These are phyloP conservation scores for Nidularia pulvinata DNA, from an alignment of 768 basidiomycete genomes.

Conservation along the genomic window DNA sequence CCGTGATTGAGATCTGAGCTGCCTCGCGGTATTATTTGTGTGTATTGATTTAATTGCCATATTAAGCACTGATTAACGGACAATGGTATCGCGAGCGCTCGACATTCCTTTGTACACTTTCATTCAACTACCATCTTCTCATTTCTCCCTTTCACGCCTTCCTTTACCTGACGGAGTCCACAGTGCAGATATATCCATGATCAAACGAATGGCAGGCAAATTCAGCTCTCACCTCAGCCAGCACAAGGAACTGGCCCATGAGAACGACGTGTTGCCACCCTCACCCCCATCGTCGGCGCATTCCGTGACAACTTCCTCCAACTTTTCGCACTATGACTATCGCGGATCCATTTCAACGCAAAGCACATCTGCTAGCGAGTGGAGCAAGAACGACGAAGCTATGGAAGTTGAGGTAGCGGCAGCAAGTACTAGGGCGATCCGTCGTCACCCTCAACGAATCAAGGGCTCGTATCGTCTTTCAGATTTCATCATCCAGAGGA, in stretches of 20 bases:
- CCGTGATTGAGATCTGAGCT: constrained; percentile 5
- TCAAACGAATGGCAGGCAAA: constrained; percentile 53
- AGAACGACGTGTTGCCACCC: constrained; percentile 15
- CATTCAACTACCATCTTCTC: background rate
- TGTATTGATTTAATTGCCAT: background rate
- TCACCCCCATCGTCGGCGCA: constrained; percentile 26
- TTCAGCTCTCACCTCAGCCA: constrained; percentile 38
- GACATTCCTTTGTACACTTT: constrained; percentile 2
- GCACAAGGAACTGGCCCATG: constrained; percentile 17
- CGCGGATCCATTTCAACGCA: constrained; percentile 70
- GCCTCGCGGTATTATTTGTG: constrained; percentile 10
- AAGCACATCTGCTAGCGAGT: constrained; percentile 62
- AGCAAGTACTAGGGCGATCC: background rate
- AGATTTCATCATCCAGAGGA: constrained; percentile 83
- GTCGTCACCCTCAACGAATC: constrained; percentile 25
- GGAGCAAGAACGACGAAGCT: constrained; percentile 38
- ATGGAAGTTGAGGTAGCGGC: constrained; percentile 13
- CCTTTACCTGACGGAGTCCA: too few species aligned
- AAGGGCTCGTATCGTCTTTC: constrained; percentile 70
- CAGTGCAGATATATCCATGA: constrained; percentile 38
- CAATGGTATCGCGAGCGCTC: constrained; percentile 1
- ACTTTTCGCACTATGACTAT: constrained; percentile 43
- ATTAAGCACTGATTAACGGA: background rate
- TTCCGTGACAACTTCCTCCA: constrained; percentile 20
- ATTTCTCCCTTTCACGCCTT: background rate